Base-by-base conservation (phyloP, 2,329 filamentous ascomycete genomes). In the Fusarium nodosum region DNA sequence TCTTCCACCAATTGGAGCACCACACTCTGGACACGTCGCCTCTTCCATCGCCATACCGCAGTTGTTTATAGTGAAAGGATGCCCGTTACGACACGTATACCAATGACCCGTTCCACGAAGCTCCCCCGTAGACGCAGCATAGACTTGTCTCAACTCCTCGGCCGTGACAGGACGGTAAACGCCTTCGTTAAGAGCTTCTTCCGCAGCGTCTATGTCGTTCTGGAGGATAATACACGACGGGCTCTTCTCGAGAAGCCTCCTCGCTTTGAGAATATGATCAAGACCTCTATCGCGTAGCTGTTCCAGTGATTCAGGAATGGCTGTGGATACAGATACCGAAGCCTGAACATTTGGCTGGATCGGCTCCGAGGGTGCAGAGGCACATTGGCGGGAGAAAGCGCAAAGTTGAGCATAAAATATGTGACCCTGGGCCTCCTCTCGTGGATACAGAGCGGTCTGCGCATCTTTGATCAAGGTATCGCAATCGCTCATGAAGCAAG, bases 31-130 rank as follows among this genome's bases (percentile, higher is more conserved):
- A 4, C 53, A 56, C 9, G 5, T 5, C 12, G 53, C 53, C 7
- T 31, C 33, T 11, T 56, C 42, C 53, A 56, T 50, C 18, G 53
- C 53, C 53, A 48, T 56, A 5, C 53, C 53, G n/a, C 53, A 56
- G 5, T 39, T 48, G 13, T 48, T 56, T 31, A 56, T 56, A 3
- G 53, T 56, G 9, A 56, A 56, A 1, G 53, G 42, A 6, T 56
- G 42, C 1, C 42, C 26, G 18, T 56, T 56, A 5, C 24, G 11
- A 8, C 53, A 56, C 5, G 2, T 56, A 15, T 56, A 48, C 53
- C 53, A 56, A 13, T 56, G 53, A 9, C 53, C 53, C 11, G 53
- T 56, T 11, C 53, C 53, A 1, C 10, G 38, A 26, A 56, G 2
- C 15, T 56, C 53, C 15, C 42, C 53, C 44, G 4, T 56, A 7